Percentiles rank a stretch among this genome's conserved stretches.
Evolutionary conservation across 352 stramenopile species (phyloP).

Genomic region (Salisapilia sapeloensis): DNA sequence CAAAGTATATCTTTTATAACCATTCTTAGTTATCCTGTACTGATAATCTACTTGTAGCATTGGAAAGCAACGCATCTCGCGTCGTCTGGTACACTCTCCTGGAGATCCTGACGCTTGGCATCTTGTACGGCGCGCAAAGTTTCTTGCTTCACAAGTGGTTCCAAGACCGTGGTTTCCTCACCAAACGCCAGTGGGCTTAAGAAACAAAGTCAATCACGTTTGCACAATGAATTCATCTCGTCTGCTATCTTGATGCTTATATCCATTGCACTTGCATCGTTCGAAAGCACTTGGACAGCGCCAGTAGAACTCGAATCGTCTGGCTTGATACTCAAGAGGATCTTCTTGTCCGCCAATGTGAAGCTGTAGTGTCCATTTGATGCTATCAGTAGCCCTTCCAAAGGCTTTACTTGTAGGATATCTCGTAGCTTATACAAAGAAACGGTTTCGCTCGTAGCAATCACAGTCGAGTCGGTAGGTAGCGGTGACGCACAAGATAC

Average conservation of each 20-base stretch:
- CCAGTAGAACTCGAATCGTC: no score
- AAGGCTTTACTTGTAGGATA: constrained; percentile 25
- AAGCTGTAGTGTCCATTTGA: constrained; percentile 32
- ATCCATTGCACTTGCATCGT: constrained; percentile 6
- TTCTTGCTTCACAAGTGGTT: constrained; percentile 79
- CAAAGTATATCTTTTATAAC: constrained; percentile 37
- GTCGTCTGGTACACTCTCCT: constrained; percentile 69
- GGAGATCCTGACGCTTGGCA: constrained; percentile 37
- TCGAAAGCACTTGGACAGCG: no score
- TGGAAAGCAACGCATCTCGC: constrained; percentile 61
- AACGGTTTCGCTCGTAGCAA: constrained; percentile 2
- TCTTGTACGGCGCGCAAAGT: constrained; percentile 57
- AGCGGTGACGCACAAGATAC: constrained; percentile 5
- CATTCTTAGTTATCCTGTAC: no score
- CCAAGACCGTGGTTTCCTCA: constrained; percentile 47
- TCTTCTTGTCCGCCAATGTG: constrained; percentile 1
- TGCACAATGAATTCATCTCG: no score
- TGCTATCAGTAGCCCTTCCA: constrained; percentile 28
- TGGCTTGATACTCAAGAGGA: background rate
- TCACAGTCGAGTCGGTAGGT: background rate
- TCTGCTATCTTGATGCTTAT: no score
- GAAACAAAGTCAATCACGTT: no score
- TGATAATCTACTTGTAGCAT: constrained; percentile 11
- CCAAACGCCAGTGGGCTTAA: constrained; percentile 56
- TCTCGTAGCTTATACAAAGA: constrained; percentile 20